A percentile compares a stretch with the other conserved stretches of the same genome.
Evolutionary conservation across 1,139 yeast genomes (phyloP).

Genomic region (Geotrichum histeridarum): DNA sequence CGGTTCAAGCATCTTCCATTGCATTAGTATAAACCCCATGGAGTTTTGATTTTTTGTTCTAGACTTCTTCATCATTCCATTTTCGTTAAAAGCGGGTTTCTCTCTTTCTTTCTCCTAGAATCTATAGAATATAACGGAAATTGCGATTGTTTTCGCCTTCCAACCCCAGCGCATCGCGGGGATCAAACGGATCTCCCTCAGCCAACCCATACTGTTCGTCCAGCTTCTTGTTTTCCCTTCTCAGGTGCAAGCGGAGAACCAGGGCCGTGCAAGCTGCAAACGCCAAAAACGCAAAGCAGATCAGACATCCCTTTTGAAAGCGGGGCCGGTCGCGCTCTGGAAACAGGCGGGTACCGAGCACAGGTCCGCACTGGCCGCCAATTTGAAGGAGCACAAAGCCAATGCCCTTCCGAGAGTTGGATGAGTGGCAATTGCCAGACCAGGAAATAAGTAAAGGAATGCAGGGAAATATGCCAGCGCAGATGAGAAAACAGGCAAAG

Average conservation of each 20-base stretch:
- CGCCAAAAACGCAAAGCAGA: constrained; percentile 18
- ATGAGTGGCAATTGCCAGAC: constrained; percentile 26
- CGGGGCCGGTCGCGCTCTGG: constrained; percentile 26
- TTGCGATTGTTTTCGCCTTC: constrained; percentile 7
- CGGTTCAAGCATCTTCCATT: no score
- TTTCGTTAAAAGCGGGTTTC: no score
- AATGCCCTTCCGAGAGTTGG: constrained; percentile 23
- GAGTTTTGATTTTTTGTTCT: no score
- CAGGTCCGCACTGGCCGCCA: constrained; percentile 30
- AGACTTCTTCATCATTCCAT: no score
- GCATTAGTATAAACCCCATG: no score
- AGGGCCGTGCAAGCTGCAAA: constrained; percentile 17
- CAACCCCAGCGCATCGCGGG: constrained; percentile 8
- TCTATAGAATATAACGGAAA: constrained; percentile 7
- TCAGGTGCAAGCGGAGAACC: constrained; percentile 17
- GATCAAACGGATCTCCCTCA: constrained; percentile 7
- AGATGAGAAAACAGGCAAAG: constrained; percentile 24
- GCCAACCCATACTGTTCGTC: constrained; percentile 20
- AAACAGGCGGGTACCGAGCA: constrained; percentile 26
- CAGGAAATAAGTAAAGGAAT: constrained; percentile 25
- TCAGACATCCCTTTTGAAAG: constrained; percentile 24
- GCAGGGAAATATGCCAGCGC: constrained; percentile 25
- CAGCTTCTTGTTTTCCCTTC: constrained; percentile 15
- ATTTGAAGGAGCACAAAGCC: constrained; percentile 25
- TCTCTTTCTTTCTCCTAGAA: no score